A percentile compares a stretch with the other conserved stretches of the same genome.
These are phyloP conservation scores for Rutidosis leptorrhynchoides DNA, from an alignment of 129 eudicot species.

Conservation along the genomic window DNA sequence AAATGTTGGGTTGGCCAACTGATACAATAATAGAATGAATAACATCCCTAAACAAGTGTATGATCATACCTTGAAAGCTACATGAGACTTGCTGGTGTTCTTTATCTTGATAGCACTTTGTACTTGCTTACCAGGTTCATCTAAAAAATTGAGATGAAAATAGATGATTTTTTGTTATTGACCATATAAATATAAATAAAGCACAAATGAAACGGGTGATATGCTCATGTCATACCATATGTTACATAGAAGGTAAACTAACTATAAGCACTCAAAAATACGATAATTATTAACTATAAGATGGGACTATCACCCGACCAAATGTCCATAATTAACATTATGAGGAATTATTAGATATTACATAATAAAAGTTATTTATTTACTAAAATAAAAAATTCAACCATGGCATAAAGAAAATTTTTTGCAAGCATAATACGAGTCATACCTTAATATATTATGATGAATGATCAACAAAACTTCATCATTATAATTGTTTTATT, in stretches of 20 bases:
- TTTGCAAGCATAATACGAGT: neutral
- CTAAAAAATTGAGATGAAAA: slow-evolving; percentile 35
- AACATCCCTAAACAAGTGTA: slow-evolving; percentile 7
- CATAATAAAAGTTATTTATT: neutral
- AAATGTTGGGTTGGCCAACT: neutral
- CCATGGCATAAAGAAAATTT: neutral
- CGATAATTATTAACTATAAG: neutral
- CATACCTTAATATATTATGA: neutral
- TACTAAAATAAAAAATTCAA: neutral
- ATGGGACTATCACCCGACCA: neutral
- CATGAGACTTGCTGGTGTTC: slow-evolving; percentile 97
- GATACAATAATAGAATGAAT: slow-evolving; percentile 1
- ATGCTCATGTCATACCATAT: slow-evolving; percentile 4
- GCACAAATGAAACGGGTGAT: neutral
- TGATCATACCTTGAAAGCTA: slow-evolving; percentile 85
- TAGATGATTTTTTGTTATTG: neutral
- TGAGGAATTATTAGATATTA: neutral
- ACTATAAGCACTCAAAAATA: neutral
- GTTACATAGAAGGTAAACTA: neutral
- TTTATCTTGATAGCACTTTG: slow-evolving; percentile 90
- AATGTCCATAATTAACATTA: neutral
- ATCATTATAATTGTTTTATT: neutral
- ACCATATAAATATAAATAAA: neutral
- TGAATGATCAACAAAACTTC: neutral
- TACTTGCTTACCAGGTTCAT: slow-evolving; percentile 98